Percentiles rank a stretch among this genome's conserved stretches.
These are phyloP conservation scores for Backusella tuberculispora DNA, from an alignment of 192 early-diverging fungal species.

Conservation along the genomic window DNA sequence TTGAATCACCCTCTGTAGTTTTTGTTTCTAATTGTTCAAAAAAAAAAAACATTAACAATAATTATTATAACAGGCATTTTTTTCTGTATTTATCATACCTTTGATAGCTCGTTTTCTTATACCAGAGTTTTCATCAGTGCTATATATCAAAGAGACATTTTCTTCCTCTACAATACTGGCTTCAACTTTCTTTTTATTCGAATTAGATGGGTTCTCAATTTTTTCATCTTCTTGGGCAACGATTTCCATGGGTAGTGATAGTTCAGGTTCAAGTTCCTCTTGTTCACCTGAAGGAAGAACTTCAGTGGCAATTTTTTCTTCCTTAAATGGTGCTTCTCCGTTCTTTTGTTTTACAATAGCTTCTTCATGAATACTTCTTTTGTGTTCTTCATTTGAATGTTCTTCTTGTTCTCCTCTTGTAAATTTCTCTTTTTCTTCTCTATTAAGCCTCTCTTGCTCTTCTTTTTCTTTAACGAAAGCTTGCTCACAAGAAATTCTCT, in stretches of 20 bases:
- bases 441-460: not conserved
- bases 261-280: not conserved
- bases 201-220: not conserved
- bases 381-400: not conserved
- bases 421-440: not conserved
- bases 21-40: not conserved
- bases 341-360: not conserved
- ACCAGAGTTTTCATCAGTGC: not conserved
- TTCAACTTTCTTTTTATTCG: not conserved
- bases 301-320: not conserved
- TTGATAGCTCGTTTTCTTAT: not conserved
- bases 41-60: not conserved
- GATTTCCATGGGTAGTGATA: not conserved
- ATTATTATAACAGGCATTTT: not conserved
- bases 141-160: not conserved
- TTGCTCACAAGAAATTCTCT: not conserved
- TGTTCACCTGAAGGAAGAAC: not conserved
- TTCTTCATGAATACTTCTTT: not conserved
- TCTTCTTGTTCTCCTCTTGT: not conserved
- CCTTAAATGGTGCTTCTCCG: not conserved
- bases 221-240: not conserved
- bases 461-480: not conserved
- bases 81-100: not conserved
- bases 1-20: not conserved
- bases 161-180: not conserved